phyloP scores from a whole-genome alignment of 176 grass and related monocot genomes.

The Canna indica region DNA sequence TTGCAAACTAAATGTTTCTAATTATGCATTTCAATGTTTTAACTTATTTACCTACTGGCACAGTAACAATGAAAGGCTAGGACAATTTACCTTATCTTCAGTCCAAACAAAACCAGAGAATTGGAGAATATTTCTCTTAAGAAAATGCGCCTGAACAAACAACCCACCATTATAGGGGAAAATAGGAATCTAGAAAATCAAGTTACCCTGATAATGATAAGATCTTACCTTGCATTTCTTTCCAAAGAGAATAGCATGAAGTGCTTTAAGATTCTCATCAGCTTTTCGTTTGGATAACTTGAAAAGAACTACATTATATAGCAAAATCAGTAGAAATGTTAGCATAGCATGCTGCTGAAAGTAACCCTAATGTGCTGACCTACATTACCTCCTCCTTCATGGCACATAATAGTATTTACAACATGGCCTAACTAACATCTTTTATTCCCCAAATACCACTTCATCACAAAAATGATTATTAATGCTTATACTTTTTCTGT shows the following conservation, averaged over 20 bases:
- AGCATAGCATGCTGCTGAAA: conserved; percentile 2
- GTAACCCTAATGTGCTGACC: too few relatives aligned
- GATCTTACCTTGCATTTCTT: conserved; percentile 65
- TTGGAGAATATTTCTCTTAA: conserved; percentile 85
- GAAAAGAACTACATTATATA: conserved; percentile 54
- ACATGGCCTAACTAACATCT: too few relatives aligned
- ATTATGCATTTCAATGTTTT: neutral
- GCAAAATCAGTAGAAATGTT: conserved; percentile 15
- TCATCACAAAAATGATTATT: too few relatives aligned
- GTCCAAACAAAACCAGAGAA: conserved; percentile 97
- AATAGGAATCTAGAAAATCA: neutral
- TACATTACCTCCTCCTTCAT: too few relatives aligned
- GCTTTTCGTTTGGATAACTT: conserved; percentile 82
- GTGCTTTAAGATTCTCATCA: conserved; percentile 69
- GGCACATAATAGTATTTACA: too few relatives aligned
- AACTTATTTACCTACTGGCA: neutral
- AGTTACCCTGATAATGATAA: neutral
- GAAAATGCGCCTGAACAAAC: conserved; percentile 39
- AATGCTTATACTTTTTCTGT: too few relatives aligned
- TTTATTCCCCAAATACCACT: too few relatives aligned
- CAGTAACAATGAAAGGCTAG: neutral
- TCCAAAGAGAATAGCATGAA: conserved; percentile 73
- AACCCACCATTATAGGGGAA: conserved; percentile 2
- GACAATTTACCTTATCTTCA: conserved; percentile 55
- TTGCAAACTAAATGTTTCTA: neutral